Base-by-base conservation (phyloP, 768 basidiomycete species). In the Rhodotorula taiwanensis region DNA sequence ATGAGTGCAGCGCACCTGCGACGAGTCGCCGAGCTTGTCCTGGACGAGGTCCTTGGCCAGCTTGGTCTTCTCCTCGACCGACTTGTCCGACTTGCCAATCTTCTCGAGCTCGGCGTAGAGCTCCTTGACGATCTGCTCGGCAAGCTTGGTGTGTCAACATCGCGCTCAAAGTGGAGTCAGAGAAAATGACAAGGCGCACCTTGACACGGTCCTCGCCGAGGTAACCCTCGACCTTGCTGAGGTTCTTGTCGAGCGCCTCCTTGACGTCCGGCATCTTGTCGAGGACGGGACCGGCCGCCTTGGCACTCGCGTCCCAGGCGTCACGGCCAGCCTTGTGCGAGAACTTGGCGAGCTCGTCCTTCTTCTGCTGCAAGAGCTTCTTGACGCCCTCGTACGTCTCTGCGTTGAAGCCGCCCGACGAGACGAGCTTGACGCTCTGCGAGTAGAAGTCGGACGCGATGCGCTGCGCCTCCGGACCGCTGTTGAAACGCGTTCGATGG, bases 181-280 rank as follows among this genome's bases (percentile, higher is more conserved):
- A 18, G 28, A 54, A n/a, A n/a, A 33, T 41, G 5, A 2, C 4
- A 10, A 15, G 13, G 31, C 63, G 34, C 51, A 68, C 68, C 66
- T 71, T 69, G 41, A 71, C 61, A 20, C 69, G 58, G 55, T 73
- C 72, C 60, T 71, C 66, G 21, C 72, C 72, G n/a, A 73, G 66
- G 25, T 62, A 59, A 5, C 66, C 70, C 45, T 68, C 60, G 0
- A 71, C 49, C 53, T 60, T 59, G 39, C 33, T 30, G 20, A 73
- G 42, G 36, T 67, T 67, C 52, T 73, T 64, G 31, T 73, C 66
- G 15, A 71, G 13, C 28, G 58, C 44, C 62, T 73, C 61, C 69
- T 70, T 63, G 39, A 71, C 64, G 50, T 69, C 70, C 10, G 72
- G 72, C 52, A 71, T 59, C 66, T 71, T 70, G 28, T 73, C 58